Evolutionary conservation across 108 stramenopile genomes (phyloP).

Genomic region (Cyclotella sp.): DNA sequence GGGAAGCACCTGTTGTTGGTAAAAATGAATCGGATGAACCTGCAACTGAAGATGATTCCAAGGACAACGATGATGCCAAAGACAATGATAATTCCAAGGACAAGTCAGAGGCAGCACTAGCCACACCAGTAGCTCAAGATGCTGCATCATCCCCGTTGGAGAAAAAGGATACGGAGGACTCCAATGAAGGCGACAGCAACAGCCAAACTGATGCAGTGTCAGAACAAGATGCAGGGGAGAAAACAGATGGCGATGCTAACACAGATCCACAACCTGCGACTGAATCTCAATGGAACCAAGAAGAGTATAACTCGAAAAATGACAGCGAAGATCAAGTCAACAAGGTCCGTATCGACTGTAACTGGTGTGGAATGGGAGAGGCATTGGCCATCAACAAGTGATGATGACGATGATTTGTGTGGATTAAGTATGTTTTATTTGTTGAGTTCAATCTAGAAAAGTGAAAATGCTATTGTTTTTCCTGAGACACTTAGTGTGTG

Average conservation of each 20-base stretch:
- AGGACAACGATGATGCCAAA: background rate
- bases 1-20: background rate
- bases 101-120: background rate
- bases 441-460: background rate
- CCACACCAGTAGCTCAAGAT: background rate
- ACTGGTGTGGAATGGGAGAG: conserved; percentile 23
- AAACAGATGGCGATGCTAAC: background rate
- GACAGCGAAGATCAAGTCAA: background rate
- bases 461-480: background rate
- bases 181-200: background rate
- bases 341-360: conserved; percentile 3
- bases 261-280: background rate
- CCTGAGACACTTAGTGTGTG: background rate
- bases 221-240: background rate
- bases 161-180: background rate
- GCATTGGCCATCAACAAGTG: conserved; percentile 16
- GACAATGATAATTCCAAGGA: background rate
- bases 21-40: background rate
- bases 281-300: background rate
- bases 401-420: no score
- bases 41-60: background rate
- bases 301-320: background rate
- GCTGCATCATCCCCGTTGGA: background rate
- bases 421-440: no score
- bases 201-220: background rate